phyloP scores from a whole-genome alignment of 139 green algal genomes.

The Chlamydomonas eustigma region DNA sequence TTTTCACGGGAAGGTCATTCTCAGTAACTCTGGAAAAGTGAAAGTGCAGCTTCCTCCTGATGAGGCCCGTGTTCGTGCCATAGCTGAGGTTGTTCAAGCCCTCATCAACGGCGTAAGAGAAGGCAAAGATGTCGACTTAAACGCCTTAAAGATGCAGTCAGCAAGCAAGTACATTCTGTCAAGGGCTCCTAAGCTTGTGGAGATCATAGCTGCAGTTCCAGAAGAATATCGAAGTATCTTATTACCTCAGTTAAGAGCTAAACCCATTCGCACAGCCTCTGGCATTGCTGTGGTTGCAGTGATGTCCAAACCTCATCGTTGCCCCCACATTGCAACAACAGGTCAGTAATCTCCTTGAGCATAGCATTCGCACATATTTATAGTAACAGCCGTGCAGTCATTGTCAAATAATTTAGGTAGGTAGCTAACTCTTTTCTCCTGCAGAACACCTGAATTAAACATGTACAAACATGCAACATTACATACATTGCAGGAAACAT shows the following conservation, averaged over 20 bases:
- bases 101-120: conserved; percentile 63
- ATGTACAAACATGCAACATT: too few relatives aligned
- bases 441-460: too few relatives aligned
- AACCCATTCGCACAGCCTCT: conserved; percentile 89
- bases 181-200: conserved; percentile 88
- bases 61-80: conserved; percentile 49
- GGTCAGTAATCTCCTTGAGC: too few relatives aligned
- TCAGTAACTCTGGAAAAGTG: neutral
- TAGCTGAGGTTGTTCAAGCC: conserved; percentile 73
- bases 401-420: too few relatives aligned
- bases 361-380: too few relatives aligned
- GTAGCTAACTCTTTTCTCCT: too few relatives aligned
- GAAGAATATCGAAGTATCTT: conserved; percentile 82
- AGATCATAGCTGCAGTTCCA: conserved; percentile 95
- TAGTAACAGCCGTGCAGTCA: too few relatives aligned
- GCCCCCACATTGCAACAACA: conserved; percentile 98
- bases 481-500: conserved; percentile 98
- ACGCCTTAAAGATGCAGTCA: conserved; percentile 41
- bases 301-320: conserved; percentile 98
- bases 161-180: conserved; percentile 39
- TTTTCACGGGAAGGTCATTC: neutral
- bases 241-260: conserved; percentile 76
- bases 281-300: conserved; percentile 97
- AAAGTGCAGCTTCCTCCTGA: conserved; percentile 6
- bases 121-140: conserved; percentile 80